phyloP scores from a whole-genome alignment of 805 yeast genomes.

The Candida pseudofarinosa region DNA sequence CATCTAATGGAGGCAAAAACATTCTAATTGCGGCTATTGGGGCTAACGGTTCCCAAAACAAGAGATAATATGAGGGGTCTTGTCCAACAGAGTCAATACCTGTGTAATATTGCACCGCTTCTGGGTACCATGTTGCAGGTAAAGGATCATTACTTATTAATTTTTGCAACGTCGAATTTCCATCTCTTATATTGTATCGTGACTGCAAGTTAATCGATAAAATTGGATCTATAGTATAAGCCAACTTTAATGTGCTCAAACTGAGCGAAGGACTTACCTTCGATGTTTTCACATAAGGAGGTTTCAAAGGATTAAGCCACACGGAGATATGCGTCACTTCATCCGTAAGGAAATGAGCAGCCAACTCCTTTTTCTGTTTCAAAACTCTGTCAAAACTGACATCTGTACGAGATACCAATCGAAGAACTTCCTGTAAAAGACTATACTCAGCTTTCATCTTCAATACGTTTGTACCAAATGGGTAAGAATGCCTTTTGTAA shows the following conservation, averaged over 20 bases:
- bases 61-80: conserved; percentile 38
- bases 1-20: conserved; percentile 70
- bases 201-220: conserved; percentile 68
- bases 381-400: conserved; percentile 23
- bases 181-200: conserved; percentile 47
- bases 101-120: conserved; percentile 53
- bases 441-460: conserved; percentile 66
- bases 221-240: conserved; percentile 65
- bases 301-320: conserved; percentile 68
- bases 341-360: conserved; percentile 63
- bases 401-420: conserved; percentile 16
- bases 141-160: conserved; percentile 57
- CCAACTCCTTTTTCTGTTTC: conserved; percentile 49
- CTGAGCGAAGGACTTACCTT: conserved; percentile 16
- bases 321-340: conserved; percentile 70
- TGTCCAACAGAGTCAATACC: conserved; percentile 35
- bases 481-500: conserved; percentile 55
- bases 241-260: conserved; percentile 45
- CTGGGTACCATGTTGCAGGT: conserved; percentile 50
- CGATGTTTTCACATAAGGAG: conserved; percentile 36
- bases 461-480: conserved; percentile 79
- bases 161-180: conserved; percentile 35
- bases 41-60: conserved; percentile 71
- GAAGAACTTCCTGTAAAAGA: conserved; percentile 51
- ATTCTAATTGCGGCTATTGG: conserved; percentile 84